phyloP scores from a whole-genome alignment of 2,329 filamentous ascomycete genomes.

The Beauveria brongniartii region DNA sequence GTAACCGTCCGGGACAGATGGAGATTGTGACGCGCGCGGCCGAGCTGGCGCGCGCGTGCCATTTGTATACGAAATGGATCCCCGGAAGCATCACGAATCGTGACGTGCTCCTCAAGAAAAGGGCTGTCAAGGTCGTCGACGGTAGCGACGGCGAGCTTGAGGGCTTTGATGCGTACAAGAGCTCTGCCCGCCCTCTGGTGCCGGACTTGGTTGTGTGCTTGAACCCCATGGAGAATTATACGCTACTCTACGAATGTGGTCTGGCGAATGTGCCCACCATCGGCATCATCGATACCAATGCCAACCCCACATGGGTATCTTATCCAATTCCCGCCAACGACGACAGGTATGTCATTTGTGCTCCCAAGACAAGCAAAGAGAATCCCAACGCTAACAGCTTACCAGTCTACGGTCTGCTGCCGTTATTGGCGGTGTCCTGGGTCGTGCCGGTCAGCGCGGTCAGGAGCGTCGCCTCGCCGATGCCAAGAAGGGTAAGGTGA shows the following conservation, averaged over 20 bases:
- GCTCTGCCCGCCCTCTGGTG: conserved; percentile 57
- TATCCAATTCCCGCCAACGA: conserved; percentile 97
- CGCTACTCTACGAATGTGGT: conserved; percentile 84
- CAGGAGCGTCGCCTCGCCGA: conserved; percentile 56
- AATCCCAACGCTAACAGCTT: conserved; percentile 17
- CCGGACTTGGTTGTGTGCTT: conserved; percentile 89
- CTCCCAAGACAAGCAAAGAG: not conserved
- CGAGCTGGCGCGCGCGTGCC: conserved; percentile 67
- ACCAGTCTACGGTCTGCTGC: conserved; percentile 69
- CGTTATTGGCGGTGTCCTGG: conserved; percentile 77
- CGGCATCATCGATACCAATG: conserved; percentile 88
- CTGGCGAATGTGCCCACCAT: conserved; percentile 86
- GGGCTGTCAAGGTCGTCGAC: conserved; percentile 67
- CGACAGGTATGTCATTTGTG: conserved; percentile 56
- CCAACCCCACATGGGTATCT: conserved; percentile 86
- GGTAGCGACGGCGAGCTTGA: conserved; percentile 53
- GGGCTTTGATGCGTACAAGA: conserved; percentile 59
- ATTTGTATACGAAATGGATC: conserved; percentile 89
- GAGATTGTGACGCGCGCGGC: conserved; percentile 75
- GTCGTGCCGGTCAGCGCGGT: conserved; percentile 73
- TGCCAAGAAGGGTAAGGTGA: conserved; percentile 53
- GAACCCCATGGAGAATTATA: conserved; percentile 88
- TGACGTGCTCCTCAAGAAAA: conserved; percentile 71
- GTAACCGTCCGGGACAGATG: conserved; percentile 75
- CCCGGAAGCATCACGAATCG: conserved; percentile 89